Base-by-base conservation (phyloP, 2,329 filamentous ascomycete species). In the Pestalotiopsis sp. region DNA sequence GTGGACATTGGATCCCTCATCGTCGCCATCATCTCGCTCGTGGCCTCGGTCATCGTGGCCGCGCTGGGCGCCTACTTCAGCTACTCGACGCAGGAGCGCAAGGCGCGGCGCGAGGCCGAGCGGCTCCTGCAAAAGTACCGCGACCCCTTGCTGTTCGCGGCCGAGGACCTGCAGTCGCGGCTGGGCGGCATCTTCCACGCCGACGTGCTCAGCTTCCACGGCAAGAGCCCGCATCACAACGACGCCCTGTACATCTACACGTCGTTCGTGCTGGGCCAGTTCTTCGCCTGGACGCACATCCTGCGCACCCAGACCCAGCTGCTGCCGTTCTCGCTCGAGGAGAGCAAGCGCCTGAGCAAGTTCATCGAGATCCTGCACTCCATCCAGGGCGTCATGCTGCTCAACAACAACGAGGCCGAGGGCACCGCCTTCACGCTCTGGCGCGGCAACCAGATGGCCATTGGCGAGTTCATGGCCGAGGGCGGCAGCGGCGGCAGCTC, bases 361-460 rank as follows among this genome's bases (percentile, higher is more conserved):
- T 62, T 62, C 31, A 62, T 62, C n/a, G 59, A 62, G 31, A 36
- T 62, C 1, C 9, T 62, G 36, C 59, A 62, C 36, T 38, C 27
- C 17, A 62, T 62, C 59, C 59, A 62, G 36, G 59, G 59, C 17
- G 59, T 62, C 27, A 38, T 62, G 59, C 36, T 62, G 25, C n/a
- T 38, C 31, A 62, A 36, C 36, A 23, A 23, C 23, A 17, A 62
- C 38, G 59, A 9, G 27, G 59, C 14, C 27, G 59, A 62, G 36
- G 59, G 59, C 59, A 62, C 27, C 12, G 59, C 59, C 27, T 62
- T 62, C 20, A 62, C 59, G 9, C 31, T 62, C 31, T 62, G 59
- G 59, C 59, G 59, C 59, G 59, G 59, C 36, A 25, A 62, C 36
- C 59, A 64, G 17, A 64, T 64, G 61, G 61, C 61, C n/a, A 62